Conservation (phyloP, 805 yeast species). For the Myxozyma sirexii region DNA sequence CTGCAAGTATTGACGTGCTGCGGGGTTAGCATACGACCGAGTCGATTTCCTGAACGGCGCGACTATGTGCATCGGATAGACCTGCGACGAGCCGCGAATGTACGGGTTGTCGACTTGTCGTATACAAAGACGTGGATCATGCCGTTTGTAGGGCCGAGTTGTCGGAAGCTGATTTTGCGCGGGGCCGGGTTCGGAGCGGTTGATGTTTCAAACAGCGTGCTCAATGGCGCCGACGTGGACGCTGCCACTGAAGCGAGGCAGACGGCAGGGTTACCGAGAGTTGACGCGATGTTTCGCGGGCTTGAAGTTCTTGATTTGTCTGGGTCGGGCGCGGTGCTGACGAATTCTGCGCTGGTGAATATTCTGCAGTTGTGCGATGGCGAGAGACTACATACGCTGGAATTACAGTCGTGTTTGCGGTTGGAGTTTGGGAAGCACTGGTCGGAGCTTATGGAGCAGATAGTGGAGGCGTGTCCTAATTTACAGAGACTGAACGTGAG, state of each 20-base stretch:
- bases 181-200: slow-evolving; percentile 26
- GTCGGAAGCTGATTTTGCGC: slow-evolving; percentile 20
- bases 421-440: slow-evolving; percentile 22
- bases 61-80: slow-evolving; percentile 23
- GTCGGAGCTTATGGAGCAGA: slow-evolving; percentile 25
- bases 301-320: slow-evolving; percentile 22
- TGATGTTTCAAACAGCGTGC: slow-evolving; percentile 18
- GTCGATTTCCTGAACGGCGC: slow-evolving; percentile 17
- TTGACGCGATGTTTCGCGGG: slow-evolving; percentile 19
- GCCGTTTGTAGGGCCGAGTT: slow-evolving; percentile 21
- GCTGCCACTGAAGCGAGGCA: background rate
- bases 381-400: slow-evolving; percentile 3
- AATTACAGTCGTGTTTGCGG: slow-evolving; percentile 13
- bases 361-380: slow-evolving; percentile 13
- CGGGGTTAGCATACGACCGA: slow-evolving; percentile 24
- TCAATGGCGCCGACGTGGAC: slow-evolving; percentile 15
- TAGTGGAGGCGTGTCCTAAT: slow-evolving; percentile 15
- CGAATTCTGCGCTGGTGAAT: slow-evolving; percentile 12
- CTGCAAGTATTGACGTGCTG: slow-evolving; percentile 15
- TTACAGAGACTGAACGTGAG: slow-evolving; percentile 18
- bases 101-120: slow-evolving; percentile 13
- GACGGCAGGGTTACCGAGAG: slow-evolving; percentile 6
- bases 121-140: slow-evolving; percentile 24
- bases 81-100: slow-evolving; percentile 9
- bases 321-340: slow-evolving; percentile 20